These are phyloP conservation scores for Epichloe typhina DNA, from an alignment of 2,329 filamentous ascomycete species.

Conservation along the genomic window DNA sequence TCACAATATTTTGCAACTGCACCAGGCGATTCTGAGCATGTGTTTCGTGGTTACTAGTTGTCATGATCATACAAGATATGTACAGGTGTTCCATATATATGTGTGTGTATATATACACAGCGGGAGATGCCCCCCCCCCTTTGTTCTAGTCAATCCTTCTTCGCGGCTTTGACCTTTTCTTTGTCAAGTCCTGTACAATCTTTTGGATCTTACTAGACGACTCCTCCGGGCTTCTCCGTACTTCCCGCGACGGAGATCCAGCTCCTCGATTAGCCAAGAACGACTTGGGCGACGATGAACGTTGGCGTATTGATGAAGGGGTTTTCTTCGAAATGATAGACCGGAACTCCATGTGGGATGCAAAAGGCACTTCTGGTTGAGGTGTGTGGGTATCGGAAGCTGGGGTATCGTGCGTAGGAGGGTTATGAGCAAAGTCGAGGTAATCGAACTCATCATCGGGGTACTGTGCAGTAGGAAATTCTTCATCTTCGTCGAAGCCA, in stretches of 20 bases:
- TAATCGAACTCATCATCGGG: conserved; percentile 24
- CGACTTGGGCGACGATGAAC: conserved; percentile 23
- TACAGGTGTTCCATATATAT: conserved; percentile 24
- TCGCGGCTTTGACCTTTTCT: conserved; percentile 28
- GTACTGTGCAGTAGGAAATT: conserved; percentile 26
- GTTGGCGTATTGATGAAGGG: conserved; percentile 19
- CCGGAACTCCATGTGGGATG: conserved; percentile 26
- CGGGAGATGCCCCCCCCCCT: conserved; percentile 11
- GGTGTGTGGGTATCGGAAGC: conserved; percentile 33
- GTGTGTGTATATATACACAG: conserved; percentile 28
- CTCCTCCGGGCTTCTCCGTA: conserved; percentile 34
- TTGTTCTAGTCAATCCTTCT: conserved; percentile 27
- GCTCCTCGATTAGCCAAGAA: conserved; percentile 17
- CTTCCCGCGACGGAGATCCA: conserved; percentile 13
- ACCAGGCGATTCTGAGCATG: neutral
- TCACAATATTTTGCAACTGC: neutral
- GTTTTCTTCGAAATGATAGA: conserved; percentile 17
- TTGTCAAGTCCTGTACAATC: conserved; percentile 24
- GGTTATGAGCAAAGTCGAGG: conserved; percentile 10
- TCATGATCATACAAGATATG: conserved; percentile 25
- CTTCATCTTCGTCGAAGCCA: conserved; percentile 21
- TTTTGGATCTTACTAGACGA: conserved; percentile 35
- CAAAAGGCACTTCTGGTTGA: conserved; percentile 21
- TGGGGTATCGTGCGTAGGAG: conserved; percentile 19
- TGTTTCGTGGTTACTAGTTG: conserved; percentile 2